Base-by-base conservation (phyloP, 768 basidiomycete species). In the Auriscalpium vulgare region DNA sequence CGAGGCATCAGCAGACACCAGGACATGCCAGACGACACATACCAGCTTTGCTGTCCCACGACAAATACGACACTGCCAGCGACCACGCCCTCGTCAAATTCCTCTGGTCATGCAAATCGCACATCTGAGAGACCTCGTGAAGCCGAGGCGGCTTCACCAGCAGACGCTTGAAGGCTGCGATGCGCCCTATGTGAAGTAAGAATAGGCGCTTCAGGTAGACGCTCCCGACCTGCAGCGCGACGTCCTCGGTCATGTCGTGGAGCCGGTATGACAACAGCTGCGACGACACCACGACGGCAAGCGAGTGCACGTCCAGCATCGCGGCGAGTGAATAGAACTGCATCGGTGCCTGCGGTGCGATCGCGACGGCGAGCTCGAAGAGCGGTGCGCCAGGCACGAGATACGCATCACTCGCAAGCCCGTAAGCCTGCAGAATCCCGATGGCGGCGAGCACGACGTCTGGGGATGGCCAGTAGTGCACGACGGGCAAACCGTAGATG, bases 361-460 rank as follows among this genome's bases (percentile, higher is more conserved):
- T 65, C 1, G 68, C 65, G 37, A 74, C 66, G 48, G 76, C 59
- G 34, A 73, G 63, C 13, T 55, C 47, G 63, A 69, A 70, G 7
- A 74, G 62, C 13, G 69, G 72, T 6, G 62, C 64, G 11, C 50
- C 47, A 13, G 68, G 68, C 1, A 60, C 43, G 53, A 75, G 63
- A 54, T 68, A 63, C 2, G 51, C 54, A 11, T 58, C 52, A 11
- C 64, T 50, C 23, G 63, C 51, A 16, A 65, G 21, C 35, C 70
- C 71, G 63, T 88, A 91, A n/a, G 66, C 63, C 4, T 71, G 71
- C 53, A 91, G 74, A 37, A 75, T 74, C 62, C 51, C 50, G 46
- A 70, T 55, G 23, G 70, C 65, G 19, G 47, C 56, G 17, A 61
- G 38, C 50, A 72, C 48, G 34, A 62, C 63, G n/a, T 65, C 62